Percentiles rank a stretch among this genome's conserved stretches.
phyloP scores from a whole-genome alignment of 352 stramenopile genomes.

The Globisporangium spinosum region DNA sequence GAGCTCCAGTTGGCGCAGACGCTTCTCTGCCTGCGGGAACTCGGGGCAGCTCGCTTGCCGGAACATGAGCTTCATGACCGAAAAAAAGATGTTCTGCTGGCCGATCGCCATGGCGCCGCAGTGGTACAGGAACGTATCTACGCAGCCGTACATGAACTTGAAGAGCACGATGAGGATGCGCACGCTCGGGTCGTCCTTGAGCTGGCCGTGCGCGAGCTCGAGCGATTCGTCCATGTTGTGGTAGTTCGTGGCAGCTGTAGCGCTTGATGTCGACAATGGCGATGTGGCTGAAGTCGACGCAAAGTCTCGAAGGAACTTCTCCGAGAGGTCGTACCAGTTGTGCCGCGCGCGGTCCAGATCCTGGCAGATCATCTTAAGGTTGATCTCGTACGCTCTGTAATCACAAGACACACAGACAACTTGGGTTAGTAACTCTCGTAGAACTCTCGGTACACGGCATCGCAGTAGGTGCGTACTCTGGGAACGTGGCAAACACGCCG shows the following conservation, averaged over 20 bases:
- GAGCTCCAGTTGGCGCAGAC: constrained; percentile 20
- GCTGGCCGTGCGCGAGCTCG: constrained; percentile 12
- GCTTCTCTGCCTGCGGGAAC: constrained; percentile 48
- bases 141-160: constrained; percentile 81
- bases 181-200: constrained; percentile 25
- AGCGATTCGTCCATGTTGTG: constrained; percentile 51
- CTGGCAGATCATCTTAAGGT: constrained; percentile 46
- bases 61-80: constrained; percentile 71
- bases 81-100: constrained; percentile 69
- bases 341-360: constrained; percentile 48
- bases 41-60: constrained; percentile 64
- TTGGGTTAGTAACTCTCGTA: background rate
- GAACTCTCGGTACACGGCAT: background rate
- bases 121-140: constrained; percentile 71
- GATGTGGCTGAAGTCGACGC: background rate
- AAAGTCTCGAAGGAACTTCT: constrained; percentile 49
- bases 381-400: constrained; percentile 65
- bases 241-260: constrained; percentile 21
- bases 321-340: constrained; percentile 52
- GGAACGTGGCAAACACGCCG: constrained; percentile 63
- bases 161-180: constrained; percentile 47
- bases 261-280: constrained; percentile 1
- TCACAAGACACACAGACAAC: constrained; percentile 6
- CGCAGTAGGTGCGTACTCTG: constrained; percentile 42
- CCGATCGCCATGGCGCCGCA: constrained; percentile 78